Evolutionary conservation across 148 eudicot genomes (phyloP).

Genomic region (Heliamphora exappendiculata): DNA sequence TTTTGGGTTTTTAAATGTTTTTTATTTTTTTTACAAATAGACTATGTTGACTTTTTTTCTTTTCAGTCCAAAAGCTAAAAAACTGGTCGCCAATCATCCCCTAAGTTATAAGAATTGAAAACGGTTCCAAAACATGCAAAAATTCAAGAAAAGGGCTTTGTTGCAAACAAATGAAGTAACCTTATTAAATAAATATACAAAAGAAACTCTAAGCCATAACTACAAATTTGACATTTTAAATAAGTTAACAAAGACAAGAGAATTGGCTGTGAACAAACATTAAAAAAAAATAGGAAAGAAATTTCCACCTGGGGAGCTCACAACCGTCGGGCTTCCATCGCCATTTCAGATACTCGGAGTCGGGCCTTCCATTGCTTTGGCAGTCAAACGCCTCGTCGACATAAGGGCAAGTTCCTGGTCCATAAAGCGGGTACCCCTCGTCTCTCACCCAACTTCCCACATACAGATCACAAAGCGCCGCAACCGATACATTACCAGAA

Average conservation of each 20-base stretch:
- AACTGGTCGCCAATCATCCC: no score
- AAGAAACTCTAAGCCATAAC: no score
- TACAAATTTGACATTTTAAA: no score
- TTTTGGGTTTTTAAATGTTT: no score
- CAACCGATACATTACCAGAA: neutral
- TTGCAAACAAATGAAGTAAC: no score
- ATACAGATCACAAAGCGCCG: conserved; percentile 46
- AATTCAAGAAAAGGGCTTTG: no score
- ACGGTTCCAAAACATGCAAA: no score
- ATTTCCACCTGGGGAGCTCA: conserved; percentile 69
- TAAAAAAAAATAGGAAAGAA: neutral
- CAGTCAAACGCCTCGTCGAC: conserved; percentile 91
- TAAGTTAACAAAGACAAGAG: neutral
- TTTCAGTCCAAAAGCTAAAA: no score
- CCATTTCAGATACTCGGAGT: conserved; percentile 71
- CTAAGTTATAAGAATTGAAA: no score
- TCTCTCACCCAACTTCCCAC: conserved; percentile 79
- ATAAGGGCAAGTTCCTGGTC: conserved; percentile 75
- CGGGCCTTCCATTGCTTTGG: conserved; percentile 75
- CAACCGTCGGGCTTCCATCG: conserved; percentile 87
- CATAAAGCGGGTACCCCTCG: conserved; percentile 58
- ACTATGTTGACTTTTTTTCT: no score
- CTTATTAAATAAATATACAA: no score
- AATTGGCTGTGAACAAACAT: neutral
- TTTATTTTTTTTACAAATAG: no score